phyloP scores from a whole-genome alignment of 2,329 filamentous ascomycete genomes.

The Bipolaris victoriae region DNA sequence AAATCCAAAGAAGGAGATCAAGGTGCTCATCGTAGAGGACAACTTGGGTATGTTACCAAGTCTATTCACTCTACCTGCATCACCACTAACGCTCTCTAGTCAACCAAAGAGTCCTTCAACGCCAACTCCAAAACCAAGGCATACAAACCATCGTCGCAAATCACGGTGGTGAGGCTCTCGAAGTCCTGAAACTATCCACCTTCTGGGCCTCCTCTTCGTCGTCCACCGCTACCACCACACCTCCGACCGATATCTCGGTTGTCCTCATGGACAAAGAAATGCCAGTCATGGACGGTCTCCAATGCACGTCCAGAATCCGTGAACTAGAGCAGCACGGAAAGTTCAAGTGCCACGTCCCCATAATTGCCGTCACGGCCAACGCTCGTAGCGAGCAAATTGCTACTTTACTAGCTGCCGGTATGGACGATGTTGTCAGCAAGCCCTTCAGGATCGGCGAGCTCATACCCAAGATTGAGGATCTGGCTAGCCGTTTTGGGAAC shows the following conservation, averaged over 20 bases:
- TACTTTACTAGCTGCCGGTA: constrained; percentile 46
- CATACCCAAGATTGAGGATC: constrained; percentile 58
- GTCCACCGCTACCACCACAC: constrained; percentile 22
- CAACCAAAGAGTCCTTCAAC: constrained; percentile 57
- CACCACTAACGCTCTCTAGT: constrained; percentile 40
- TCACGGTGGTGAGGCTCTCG: constrained; percentile 58
- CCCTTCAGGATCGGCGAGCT: constrained; percentile 59
- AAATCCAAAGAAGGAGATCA: constrained; percentile 29
- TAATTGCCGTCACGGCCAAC: constrained; percentile 53
- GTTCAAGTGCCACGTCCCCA: constrained; percentile 47
- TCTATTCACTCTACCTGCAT: neutral
- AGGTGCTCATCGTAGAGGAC: constrained; percentile 53
- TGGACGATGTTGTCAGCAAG: constrained; percentile 59
- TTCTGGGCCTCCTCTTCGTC: constrained; percentile 48
- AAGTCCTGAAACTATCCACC: constrained; percentile 51
- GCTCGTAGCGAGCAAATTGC: constrained; percentile 50
- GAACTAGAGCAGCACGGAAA: constrained; percentile 45
- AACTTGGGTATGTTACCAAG: constrained; percentile 40
- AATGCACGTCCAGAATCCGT: constrained; percentile 47
- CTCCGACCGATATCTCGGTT: constrained; percentile 34
- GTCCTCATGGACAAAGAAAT: constrained; percentile 51
- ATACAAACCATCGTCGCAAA: constrained; percentile 56
- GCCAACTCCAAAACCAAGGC: constrained; percentile 57
- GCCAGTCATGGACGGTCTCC: constrained; percentile 52
- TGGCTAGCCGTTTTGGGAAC: constrained; percentile 38